Evolutionary conservation across 2,329 filamentous ascomycete genomes (phyloP), one percentile per base, ranked within the genome.

Genomic region (Epichloe brachyelytri): DNA sequence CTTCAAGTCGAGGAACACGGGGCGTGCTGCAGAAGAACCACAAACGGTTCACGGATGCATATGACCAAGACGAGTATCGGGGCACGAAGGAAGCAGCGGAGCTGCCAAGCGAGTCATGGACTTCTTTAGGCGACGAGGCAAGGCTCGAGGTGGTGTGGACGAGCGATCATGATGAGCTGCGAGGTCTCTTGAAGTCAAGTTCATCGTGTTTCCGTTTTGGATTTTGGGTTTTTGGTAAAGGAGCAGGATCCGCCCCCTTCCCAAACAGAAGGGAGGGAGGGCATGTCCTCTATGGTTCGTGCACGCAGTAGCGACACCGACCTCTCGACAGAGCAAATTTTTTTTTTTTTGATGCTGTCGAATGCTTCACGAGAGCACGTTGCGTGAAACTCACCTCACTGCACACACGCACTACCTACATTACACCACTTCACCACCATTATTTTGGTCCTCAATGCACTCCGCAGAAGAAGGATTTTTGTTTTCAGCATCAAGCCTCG

Each of bases 71-170:
- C 47, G 77, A 76, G 55, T 75, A 71, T 37, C 74, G 75, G 49
- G 83, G 49, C 83, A 89, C 61, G 83, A 83, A 34, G 91, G 91
- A 43, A 94, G 86, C 66, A 91, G 83, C 56, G 88, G 88, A 51
- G 86, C 89, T 3, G 89, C 90, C 14, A 85, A 90, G 65, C 83
- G 88, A 63, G 93, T 98, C 39, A 97, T 98, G 90, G 91, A 98
- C 70, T 95, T 97, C 68, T 98, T 98, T 74, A 79, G 93, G 60
- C 79, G 90, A 65, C 80, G 90, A 64, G 88, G 86, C 51, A 88
- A 85, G 70, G 87, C 83, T 59, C 76, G 85, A 62, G 79, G 76
- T 51, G 79, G 76, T 51, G 76, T 76, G 38, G 77, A 81, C 54
- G 69, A 74, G 59, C 74, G 75, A 71, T 50, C 19, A 51, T 46